Base-by-base conservation (phyloP, 2,329 filamentous ascomycete genomes). In the Thelonectria rubi region DNA sequence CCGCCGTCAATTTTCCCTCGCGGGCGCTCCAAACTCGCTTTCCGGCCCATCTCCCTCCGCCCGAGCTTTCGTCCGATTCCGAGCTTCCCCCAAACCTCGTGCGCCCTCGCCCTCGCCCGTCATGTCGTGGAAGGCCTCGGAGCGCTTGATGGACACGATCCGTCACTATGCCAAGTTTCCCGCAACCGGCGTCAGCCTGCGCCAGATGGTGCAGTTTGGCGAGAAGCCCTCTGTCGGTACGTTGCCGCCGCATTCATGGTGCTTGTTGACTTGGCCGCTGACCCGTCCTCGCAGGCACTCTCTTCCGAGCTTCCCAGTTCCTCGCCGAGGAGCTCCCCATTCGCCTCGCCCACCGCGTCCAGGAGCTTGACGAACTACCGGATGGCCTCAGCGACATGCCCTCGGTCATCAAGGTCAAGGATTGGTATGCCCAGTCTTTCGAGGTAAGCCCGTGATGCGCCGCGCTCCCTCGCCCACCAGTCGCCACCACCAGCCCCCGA, bases 371-470 rank as follows among this genome's bases (percentile, higher is more conserved):
- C 64, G 91, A 93, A 73, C 84, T 99, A 2, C 95, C 95, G 37
- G 95, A 99, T 85, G 95, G 95, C 58, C 86, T 99, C 64, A 97
- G 93, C 76, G 94, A 98, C 70, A 98, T 99, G 95, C 92, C 94
- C 40, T 98, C 95, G 11, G 97, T 99, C 69, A 89, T 90, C 77
- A 93, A 90, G 74, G 95, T 99, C 69, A 91, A 94, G 77, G 94
- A 98, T 74, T 99, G 95, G 95, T 99, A 99, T 78, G 95, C 94
- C 66, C 95, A 99, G 81, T 99, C 95, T 53, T 99, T 99, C 74
- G 95, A 99, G 88, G 94, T 97, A 86, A 71, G 68, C 43, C 18
- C 32, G 15, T 45, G 34, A 45, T 59, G 51, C 50, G 51, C 58
- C 42, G 48, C 57, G 30, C 54, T 20, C n/a, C 17, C 24, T 50